Percentiles rank a stretch among this genome's conserved stretches.
These are phyloP conservation scores for Hirschfeldia incana DNA, from an alignment of 345 rosid genomes.

Conservation along the genomic window DNA sequence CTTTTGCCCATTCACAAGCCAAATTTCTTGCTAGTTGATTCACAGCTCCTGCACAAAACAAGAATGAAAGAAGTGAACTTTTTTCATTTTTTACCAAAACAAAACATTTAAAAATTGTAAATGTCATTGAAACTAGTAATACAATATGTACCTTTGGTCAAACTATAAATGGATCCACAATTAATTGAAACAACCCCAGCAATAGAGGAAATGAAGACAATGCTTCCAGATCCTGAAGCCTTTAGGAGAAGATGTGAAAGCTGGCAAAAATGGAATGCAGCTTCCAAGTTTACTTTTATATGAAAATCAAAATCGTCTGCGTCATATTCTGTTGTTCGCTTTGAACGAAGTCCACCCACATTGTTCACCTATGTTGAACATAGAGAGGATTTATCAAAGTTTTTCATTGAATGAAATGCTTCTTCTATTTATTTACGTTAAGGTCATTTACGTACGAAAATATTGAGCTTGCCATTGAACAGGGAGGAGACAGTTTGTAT, in stretches of 20 bases:
- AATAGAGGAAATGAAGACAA: constrained; percentile 53
- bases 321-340: constrained; percentile 42
- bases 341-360: constrained; percentile 41
- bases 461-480: constrained; percentile 25
- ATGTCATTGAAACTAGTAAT: no score
- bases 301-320: constrained; percentile 45
- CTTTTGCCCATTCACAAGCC: constrained; percentile 75
- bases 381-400: not conserved
- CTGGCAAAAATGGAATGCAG: constrained; percentile 51
- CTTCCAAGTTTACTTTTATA: constrained; percentile 51
- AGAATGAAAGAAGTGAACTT: not conserved
- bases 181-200: constrained; percentile 26
- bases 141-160: constrained; percentile 41
- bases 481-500: constrained; percentile 8
- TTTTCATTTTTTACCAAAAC: no score
- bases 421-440: not conserved
- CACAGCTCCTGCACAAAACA: constrained; percentile 40
- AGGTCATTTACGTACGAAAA: constrained; percentile 19
- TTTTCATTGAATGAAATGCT: not conserved
- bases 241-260: constrained; percentile 61
- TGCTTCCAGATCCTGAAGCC: constrained; percentile 55
- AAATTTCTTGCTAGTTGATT: constrained; percentile 52
- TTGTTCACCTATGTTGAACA: constrained; percentile 49
- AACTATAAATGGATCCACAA: constrained; percentile 40
- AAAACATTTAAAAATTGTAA: no score